These are phyloP conservation scores for Blastobotrys raffinosifermentans DNA, from an alignment of 1,139 yeast genomes.

Conservation along the genomic window DNA sequence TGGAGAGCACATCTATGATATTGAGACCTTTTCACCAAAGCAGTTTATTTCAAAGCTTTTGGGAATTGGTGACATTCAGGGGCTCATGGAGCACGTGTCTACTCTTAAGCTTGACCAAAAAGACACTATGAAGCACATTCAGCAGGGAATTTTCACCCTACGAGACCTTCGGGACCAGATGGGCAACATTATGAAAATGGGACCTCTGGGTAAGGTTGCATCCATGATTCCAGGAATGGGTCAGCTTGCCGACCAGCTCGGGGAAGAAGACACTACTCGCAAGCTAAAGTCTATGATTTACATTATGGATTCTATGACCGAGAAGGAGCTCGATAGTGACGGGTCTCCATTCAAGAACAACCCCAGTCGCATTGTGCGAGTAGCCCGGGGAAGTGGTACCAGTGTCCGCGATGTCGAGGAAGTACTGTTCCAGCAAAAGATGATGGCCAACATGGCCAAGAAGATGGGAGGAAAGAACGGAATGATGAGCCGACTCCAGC, in stretches of 20 bases:
- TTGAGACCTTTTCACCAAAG: conserved; percentile 86
- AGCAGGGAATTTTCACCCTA: conserved; percentile 90
- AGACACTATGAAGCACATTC: conserved; percentile 87
- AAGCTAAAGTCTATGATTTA: conserved; percentile 84
- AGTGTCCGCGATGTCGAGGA: conserved; percentile 90
- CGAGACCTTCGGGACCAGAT: conserved; percentile 91
- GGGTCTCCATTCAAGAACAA: conserved; percentile 75
- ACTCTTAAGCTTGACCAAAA: conserved; percentile 85
- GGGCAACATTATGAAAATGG: conserved; percentile 94
- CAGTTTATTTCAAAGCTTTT: conserved; percentile 82
- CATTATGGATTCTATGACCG: conserved; percentile 95
- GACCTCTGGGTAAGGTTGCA: conserved; percentile 89
- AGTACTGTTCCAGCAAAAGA: conserved; percentile 83
- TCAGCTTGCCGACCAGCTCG: conserved; percentile 71
- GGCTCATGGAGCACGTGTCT: conserved; percentile 89
- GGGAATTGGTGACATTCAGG: conserved; percentile 94
- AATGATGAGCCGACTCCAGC: conserved; percentile 36
- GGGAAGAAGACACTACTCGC: conserved; percentile 79
- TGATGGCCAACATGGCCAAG: conserved; percentile 93
- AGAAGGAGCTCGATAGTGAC: conserved; percentile 83
- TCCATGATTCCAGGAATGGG: conserved; percentile 91
- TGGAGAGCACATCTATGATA: conserved; percentile 93
- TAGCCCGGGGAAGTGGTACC: conserved; percentile 96
- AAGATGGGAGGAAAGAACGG: conserved; percentile 53
- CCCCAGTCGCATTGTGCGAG: conserved; percentile 82